A percentile compares a stretch with the other conserved stretches of the same genome.
Conservation (phyloP, 768 basidiomycete species). For the Leccinum fibrillosum region DNA sequence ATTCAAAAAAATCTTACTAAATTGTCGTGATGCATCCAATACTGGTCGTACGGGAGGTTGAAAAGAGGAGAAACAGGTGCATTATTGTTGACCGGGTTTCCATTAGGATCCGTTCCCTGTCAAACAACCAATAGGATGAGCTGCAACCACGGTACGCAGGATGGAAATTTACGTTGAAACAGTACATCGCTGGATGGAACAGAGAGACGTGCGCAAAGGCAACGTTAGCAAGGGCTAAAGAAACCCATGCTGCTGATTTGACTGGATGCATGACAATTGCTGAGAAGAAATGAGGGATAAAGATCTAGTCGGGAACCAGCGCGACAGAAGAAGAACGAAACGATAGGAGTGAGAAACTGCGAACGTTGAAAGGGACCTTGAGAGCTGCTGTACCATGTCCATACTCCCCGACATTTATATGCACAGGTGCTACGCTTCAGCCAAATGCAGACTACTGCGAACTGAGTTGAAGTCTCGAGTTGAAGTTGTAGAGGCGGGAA, state of each 20-base stretch:
- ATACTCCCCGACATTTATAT: constrained; percentile 6
- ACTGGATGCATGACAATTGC: constrained; percentile 1
- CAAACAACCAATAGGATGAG: neutral
- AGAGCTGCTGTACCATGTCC: neutral
- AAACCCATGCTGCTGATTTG: neutral
- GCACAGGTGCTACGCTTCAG: neutral
- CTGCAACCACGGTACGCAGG: neutral
- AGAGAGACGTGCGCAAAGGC: constrained; percentile 1
- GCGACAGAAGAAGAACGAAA: neutral
- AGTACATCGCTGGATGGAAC: constrained; percentile 1
- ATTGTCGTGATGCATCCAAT: constrained; percentile 5
- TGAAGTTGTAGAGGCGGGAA: neutral
- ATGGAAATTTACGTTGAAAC: constrained; percentile 3
- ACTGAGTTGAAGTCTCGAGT: neutral
- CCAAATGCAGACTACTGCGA: neutral
- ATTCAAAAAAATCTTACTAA: neutral
- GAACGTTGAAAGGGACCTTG: neutral
- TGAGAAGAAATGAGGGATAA: neutral
- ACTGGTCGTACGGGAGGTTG: neutral
- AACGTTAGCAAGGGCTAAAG: constrained; percentile 11
- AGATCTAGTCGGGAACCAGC: constrained; percentile 7
- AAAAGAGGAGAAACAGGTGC: neutral
- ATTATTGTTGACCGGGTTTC: neutral
- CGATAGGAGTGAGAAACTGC: neutral
- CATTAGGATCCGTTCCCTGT: neutral